Evolutionary conservation across 352 stramenopile genomes (phyloP), one percentile per base, ranked within the genome.

Genomic region (Globisporangium yorkense): DNA sequence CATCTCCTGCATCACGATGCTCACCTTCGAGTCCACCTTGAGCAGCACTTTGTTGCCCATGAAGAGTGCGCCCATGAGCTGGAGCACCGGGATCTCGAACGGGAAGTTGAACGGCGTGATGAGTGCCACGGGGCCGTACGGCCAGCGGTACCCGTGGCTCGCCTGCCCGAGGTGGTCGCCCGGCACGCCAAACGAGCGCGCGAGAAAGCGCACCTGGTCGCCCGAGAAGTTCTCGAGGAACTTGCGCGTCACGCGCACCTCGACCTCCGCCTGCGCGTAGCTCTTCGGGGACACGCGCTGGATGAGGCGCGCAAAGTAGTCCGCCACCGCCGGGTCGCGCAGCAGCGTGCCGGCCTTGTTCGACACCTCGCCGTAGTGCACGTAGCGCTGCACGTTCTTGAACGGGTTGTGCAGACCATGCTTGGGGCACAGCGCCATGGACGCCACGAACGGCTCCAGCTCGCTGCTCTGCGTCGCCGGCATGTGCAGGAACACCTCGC

Each of bases 51-150:
- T 99, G 80, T 99, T 99, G 54, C 97, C 97, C 96, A 99, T 99
- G 74, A 90, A 99, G 2, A 99, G 77, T 18, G 96, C 91, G 15
- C 96, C 96, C 92, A 99, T 98, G 47, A 99, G 74, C 80, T 99
- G 97, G n/a, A 99, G 82, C 56, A 98, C 85, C 1, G 97, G 96
- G 74, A 99, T 99, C 74, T 99, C 95, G 64, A 80, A 99, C 44
- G 67, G 96, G 68, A 99, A 99, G 75, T 99, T 99, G 77, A 99
- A 99, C 9, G 97, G 97, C 58, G 95, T 95, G 53, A 99, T 96
- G 21, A 99, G 80, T 31, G 94, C 93, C 21, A 99, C 96, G 3
- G 96, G 89, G 21, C 97, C 97, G 63, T 95, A 97, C 13, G 97
- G 97, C 94, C 94, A 99, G 54, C 96, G 92, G 80, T 99, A 94